Percentiles rank a stretch among this genome's conserved stretches.
phyloP scores from a whole-genome alignment of 805 yeast genomes.

The Ogataea paradorogensis region DNA sequence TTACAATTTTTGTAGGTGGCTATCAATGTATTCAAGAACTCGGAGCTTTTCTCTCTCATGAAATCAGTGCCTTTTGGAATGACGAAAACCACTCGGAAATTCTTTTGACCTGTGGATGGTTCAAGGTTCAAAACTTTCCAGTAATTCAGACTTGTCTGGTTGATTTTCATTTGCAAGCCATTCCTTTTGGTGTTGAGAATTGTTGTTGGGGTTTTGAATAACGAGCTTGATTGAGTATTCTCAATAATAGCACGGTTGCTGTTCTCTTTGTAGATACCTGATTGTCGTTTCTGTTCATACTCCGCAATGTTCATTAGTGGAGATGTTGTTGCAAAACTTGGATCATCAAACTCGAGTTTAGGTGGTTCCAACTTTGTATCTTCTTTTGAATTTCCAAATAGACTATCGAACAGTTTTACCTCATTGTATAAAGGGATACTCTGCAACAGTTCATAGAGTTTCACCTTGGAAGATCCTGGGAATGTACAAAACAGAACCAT shows the following conservation, averaged over 20 bases:
- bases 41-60: conserved; percentile 28
- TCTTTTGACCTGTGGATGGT: conserved; percentile 49
- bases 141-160: conserved; percentile 45
- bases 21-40: conserved; percentile 40
- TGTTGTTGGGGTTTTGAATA: conserved; percentile 38
- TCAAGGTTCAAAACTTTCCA: conserved; percentile 60
- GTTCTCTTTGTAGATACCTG: conserved; percentile 1
- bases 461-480: conserved; percentile 27
- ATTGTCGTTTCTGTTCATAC: conserved; percentile 10
- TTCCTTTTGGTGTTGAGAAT: conserved; percentile 34
- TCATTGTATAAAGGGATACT: conserved; percentile 9
- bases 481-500: conserved; percentile 21
- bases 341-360: conserved; percentile 36
- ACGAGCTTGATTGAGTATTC: conserved; percentile 16
- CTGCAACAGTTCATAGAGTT: conserved; percentile 26
- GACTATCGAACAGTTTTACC: conserved; percentile 25
- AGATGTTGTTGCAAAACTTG: conserved; percentile 35
- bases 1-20: conserved; percentile 46
- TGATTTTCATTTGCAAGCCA: conserved; percentile 42
- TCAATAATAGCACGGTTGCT: conserved; percentile 15
- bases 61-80: conserved; percentile 27
- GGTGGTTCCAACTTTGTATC: conserved; percentile 1
- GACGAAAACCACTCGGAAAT: conserved; percentile 51
- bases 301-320: conserved; percentile 28
- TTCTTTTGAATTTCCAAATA: conserved; percentile 20